Evolutionary conservation across 1,139 yeast genomes (phyloP).

Genomic region (Diutina catenulata): DNA sequence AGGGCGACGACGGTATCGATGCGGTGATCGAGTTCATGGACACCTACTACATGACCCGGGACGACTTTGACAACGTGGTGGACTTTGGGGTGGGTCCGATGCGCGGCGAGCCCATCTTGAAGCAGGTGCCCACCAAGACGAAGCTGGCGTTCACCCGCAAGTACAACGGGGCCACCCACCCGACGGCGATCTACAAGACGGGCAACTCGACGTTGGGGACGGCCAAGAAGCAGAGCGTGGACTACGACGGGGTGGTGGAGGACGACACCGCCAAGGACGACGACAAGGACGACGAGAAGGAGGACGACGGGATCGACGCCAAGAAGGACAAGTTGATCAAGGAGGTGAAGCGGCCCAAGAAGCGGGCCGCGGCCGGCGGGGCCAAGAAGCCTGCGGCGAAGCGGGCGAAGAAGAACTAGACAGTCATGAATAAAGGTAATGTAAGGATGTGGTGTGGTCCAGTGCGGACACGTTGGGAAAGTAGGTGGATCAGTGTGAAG

Average conservation of each 20-base stretch:
- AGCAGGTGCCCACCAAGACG: slow-evolving; percentile 59
- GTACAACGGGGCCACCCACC: slow-evolving; percentile 69
- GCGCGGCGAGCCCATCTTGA: slow-evolving; percentile 33
- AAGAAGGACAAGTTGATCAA: slow-evolving; percentile 36
- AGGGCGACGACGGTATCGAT: slow-evolving; percentile 52
- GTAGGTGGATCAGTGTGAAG: too few relatives aligned
- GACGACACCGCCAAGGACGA: slow-evolving; percentile 36
- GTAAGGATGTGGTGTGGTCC: neutral
- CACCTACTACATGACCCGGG: slow-evolving; percentile 70
- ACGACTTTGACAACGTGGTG: slow-evolving; percentile 82
- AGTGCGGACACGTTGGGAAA: neutral
- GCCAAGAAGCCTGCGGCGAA: neutral
- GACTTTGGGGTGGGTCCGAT: slow-evolving; percentile 66
- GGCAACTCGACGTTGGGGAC: slow-evolving; percentile 38
- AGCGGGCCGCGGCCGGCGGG: slow-evolving; percentile 10
- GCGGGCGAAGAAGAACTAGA: slow-evolving; percentile 4
- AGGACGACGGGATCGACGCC: slow-evolving; percentile 21
- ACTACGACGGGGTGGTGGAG: slow-evolving; percentile 51
- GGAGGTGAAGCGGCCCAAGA: slow-evolving; percentile 17
- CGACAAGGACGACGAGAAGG: slow-evolving; percentile 21
- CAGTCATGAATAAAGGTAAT: slow-evolving; percentile 5
- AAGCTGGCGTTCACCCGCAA: slow-evolving; percentile 80
- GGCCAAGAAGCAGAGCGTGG: slow-evolving; percentile 27
- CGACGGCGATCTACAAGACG: slow-evolving; percentile 71
- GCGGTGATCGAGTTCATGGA: slow-evolving; percentile 65